Evolutionary conservation across 805 yeast genomes (phyloP).

Genomic region (Saturnispora silvae): DNA sequence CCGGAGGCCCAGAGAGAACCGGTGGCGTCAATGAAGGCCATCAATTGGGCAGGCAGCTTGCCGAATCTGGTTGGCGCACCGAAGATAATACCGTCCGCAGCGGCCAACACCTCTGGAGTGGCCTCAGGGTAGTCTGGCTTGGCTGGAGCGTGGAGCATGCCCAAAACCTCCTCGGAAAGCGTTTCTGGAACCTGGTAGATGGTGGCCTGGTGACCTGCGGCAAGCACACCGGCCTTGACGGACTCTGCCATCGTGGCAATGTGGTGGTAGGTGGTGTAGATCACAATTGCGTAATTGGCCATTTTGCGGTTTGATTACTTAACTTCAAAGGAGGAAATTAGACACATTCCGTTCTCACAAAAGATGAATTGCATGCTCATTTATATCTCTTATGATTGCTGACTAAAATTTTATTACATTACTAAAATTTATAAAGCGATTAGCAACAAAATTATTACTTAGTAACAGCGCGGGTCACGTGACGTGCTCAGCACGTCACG

Average conservation of each 20-base stretch:
- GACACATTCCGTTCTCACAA: too few species aligned
- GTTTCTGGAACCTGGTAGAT: constrained; percentile 74
- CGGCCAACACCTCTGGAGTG: constrained; percentile 42
- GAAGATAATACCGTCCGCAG: constrained; percentile 72
- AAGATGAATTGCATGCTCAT: not conserved
- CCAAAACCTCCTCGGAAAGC: constrained; percentile 46
- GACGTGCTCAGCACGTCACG: too few species aligned
- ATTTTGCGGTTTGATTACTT: constrained; percentile 12
- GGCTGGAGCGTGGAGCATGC: constrained; percentile 50
- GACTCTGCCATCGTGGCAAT: constrained; percentile 56
- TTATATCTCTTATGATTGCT: not conserved
- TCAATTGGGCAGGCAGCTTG: constrained; percentile 67
- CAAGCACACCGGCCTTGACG: constrained; percentile 54
- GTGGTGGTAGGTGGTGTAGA: constrained; percentile 76
- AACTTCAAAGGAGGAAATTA: too few species aligned
- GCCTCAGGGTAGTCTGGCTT: constrained; percentile 58
- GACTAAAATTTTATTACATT: constrained; percentile 3
- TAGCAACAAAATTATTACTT: too few species aligned
- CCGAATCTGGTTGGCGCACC: constrained; percentile 88
- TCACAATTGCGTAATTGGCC: constrained; percentile 32
- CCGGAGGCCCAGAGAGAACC: constrained; percentile 76
- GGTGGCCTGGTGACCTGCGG: constrained; percentile 60
- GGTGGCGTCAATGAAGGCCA: constrained; percentile 65
- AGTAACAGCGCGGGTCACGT: too few species aligned
- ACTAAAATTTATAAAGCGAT: too few species aligned